Evolutionary conservation across 2,329 filamentous ascomycete genomes (phyloP).

Genomic region (Aureobasidium vineae): DNA sequence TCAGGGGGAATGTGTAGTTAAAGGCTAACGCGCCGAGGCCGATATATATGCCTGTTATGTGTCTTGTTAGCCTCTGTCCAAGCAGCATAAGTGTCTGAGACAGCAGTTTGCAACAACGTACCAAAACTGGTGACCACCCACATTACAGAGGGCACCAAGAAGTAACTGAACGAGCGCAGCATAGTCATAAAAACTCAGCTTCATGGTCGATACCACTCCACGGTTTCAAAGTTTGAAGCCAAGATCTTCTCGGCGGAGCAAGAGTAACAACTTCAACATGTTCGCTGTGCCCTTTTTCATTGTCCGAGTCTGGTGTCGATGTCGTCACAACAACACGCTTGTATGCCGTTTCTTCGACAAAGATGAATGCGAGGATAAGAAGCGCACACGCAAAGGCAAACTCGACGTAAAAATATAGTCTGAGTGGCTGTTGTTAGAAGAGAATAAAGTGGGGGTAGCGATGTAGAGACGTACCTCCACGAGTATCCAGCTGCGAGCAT

Average conservation of each 20-base stretch:
- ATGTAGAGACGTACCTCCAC: conserved; percentile 44
- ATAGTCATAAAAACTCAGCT: conserved; percentile 40
- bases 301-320: not conserved
- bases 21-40: conserved; percentile 42
- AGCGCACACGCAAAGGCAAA: conserved; percentile 53
- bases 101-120: not conserved
- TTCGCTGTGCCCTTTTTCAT: conserved; percentile 30
- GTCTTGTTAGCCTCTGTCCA: too few species aligned
- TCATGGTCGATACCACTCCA: conserved; percentile 40
- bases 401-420: conserved; percentile 60
- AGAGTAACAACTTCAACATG: conserved; percentile 34
- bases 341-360: conserved; percentile 62
- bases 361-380: conserved; percentile 53
- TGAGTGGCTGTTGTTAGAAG: not conserved
- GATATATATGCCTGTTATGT: conserved; percentile 36
- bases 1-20: conserved; percentile 43
- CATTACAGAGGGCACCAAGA: conserved; percentile 40
- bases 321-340: conserved; percentile 31
- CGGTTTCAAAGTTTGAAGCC: conserved; percentile 36
- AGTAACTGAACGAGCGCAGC: conserved; percentile 40
- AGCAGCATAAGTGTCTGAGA: too few species aligned
- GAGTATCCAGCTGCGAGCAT: conserved; percentile 60
- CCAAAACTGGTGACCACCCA: conserved; percentile 43
- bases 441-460: too few species aligned
- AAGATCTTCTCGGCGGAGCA: conserved; percentile 35